phyloP scores from a whole-genome alignment of 1,284 basidiomycete species.

The Fomitiporia mediterranea region DNA sequence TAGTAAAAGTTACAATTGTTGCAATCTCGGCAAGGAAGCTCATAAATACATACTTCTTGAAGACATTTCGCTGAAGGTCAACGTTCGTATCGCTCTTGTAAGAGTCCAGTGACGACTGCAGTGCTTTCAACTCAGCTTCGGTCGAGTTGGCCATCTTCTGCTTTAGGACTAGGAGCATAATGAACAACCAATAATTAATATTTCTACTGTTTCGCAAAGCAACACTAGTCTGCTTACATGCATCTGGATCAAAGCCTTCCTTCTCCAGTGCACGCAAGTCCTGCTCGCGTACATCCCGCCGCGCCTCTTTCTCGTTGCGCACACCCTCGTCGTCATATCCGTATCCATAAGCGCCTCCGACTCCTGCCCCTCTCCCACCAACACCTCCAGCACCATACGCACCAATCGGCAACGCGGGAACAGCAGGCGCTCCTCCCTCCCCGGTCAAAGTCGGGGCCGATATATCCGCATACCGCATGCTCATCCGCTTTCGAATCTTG shows the following conservation, averaged over 20 bases:
- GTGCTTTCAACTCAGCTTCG: conserved; percentile 66
- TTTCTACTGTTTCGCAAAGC: neutral
- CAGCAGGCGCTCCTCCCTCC: conserved; percentile 42
- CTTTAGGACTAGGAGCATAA: conserved; percentile 55
- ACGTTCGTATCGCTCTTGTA: conserved; percentile 62
- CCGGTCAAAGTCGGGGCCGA: conserved; percentile 48
- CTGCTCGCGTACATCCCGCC: conserved; percentile 43
- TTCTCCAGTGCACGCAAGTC: conserved; percentile 65
- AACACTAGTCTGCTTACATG: conserved; percentile 49
- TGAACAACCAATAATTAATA: neutral
- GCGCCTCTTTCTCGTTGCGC: conserved; percentile 36
- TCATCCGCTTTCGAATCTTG: conserved; percentile 92
- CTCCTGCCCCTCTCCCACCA: conserved; percentile 14
- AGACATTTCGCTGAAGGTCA: conserved; percentile 80
- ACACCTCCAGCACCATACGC: conserved; percentile 29
- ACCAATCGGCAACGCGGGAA: conserved; percentile 55
- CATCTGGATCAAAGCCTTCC: conserved; percentile 77
- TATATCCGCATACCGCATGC: conserved; percentile 84
- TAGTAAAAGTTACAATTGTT: too few relatives aligned
- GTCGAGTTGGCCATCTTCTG: conserved; percentile 76
- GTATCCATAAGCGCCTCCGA: conserved; percentile 14
- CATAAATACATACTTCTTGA: conserved; percentile 65
- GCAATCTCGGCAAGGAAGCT: conserved; percentile 6
- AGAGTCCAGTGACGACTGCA: conserved; percentile 65
- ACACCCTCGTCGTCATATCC: conserved; percentile 42